Percentiles rank a stretch among this genome's conserved stretches.
These are phyloP conservation scores for Ajuga chamaepitys DNA, from an alignment of 257 asterid genomes.

Conservation along the genomic window DNA sequence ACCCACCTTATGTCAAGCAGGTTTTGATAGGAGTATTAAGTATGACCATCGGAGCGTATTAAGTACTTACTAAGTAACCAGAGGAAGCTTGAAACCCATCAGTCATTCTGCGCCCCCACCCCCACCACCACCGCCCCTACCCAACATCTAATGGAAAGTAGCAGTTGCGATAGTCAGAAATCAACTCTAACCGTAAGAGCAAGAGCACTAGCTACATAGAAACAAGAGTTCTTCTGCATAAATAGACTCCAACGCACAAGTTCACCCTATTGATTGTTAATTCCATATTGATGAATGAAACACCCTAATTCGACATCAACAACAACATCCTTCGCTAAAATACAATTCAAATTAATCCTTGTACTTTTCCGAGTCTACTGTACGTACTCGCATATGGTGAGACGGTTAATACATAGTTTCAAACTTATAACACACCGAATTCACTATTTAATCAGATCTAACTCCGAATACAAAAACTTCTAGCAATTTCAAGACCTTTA, in stretches of 20 bases:
- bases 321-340: not conserved
- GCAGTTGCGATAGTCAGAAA: not conserved
- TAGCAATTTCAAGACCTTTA: constrained; percentile 4
- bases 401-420: constrained; percentile 1
- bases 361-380: not conserved
- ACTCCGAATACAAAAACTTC: constrained; percentile 1
- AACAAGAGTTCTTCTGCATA: not conserved
- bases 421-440: not conserved
- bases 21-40: not conserved
- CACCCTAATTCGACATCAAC: not conserved
- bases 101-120: not conserved
- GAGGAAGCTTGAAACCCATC: not conserved
- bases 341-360: not conserved
- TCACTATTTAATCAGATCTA: constrained; percentile 28
- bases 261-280: not conserved
- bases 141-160: not conserved
- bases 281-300: not conserved
- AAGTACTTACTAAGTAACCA: not conserved
- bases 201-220: not conserved
- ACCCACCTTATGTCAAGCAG: not conserved
- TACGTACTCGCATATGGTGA: not conserved
- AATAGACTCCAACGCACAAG: not conserved
- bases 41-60: not conserved
- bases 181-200: not conserved
- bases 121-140: not conserved